A percentile compares a stretch with the other conserved stretches of the same genome.
Evolutionary conservation across 2,329 filamentous ascomycete genomes (phyloP).

Genomic region (Scorias spongiosa): DNA sequence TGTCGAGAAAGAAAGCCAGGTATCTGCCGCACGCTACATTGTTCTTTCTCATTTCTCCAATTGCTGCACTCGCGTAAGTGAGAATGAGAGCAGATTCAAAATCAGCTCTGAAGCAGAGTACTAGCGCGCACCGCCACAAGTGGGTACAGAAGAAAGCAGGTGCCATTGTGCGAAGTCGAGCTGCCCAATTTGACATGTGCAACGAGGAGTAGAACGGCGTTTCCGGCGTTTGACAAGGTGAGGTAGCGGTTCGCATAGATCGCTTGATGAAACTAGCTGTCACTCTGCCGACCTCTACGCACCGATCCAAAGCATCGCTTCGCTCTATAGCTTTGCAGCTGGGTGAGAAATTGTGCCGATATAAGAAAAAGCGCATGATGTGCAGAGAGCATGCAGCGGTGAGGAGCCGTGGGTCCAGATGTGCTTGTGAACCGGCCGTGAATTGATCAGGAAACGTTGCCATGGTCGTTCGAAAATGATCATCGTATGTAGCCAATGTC

Average conservation of each 20-base stretch:
- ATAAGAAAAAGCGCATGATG: slow-evolving; percentile 68
- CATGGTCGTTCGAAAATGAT: slow-evolving; percentile 62
- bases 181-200: slow-evolving; percentile 32
- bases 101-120: slow-evolving; percentile 61
- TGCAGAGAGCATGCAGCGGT: slow-evolving; percentile 66
- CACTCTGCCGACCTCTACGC: slow-evolving; percentile 58
- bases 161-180: slow-evolving; percentile 49
- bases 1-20: slow-evolving; percentile 63
- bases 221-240: slow-evolving; percentile 2
- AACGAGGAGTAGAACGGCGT: slow-evolving; percentile 14
- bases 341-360: slow-evolving; percentile 75
- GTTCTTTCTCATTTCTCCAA: slow-evolving; percentile 56
- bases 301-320: slow-evolving; percentile 59
- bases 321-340: slow-evolving; percentile 51
- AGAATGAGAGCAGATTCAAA: slow-evolving; percentile 59
- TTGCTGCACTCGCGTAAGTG: slow-evolving; percentile 52
- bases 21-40: slow-evolving; percentile 69
- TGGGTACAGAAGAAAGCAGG: slow-evolving; percentile 67
- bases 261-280: slow-evolving; percentile 64
- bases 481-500: slow-evolving; percentile 64
- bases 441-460: slow-evolving; percentile 61
- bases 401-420: slow-evolving; percentile 59
- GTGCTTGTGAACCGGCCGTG: slow-evolving; percentile 48
- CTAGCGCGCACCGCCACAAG: slow-evolving; percentile 71
- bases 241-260: slow-evolving; percentile 31